These are phyloP conservation scores for Populus deltoides DNA, from an alignment of 345 rosid species.

Conservation along the genomic window DNA sequence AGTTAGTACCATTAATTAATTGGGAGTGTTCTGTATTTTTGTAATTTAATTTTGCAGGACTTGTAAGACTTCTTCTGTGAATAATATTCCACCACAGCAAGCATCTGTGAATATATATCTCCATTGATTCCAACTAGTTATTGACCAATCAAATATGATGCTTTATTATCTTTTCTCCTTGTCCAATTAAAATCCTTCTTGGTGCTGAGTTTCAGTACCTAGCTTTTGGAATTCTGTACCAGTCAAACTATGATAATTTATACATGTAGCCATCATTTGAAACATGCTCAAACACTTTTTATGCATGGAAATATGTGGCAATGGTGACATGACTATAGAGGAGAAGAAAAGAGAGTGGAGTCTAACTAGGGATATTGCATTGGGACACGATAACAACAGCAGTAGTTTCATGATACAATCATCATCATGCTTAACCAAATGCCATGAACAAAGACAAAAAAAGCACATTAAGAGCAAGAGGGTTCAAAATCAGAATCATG, in stretches of 20 bases:
- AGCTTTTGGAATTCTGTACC: too few relatives aligned
- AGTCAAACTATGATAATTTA: too few relatives aligned
- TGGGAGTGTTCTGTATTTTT: background rate
- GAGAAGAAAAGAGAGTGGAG: too few relatives aligned
- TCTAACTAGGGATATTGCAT: background rate
- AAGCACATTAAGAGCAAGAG: background rate
- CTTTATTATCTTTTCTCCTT: too few relatives aligned
- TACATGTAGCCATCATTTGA: background rate
- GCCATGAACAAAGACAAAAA: background rate
- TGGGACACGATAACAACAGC: background rate
- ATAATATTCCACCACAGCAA: too few relatives aligned
- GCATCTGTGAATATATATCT: too few relatives aligned
- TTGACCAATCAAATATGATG: too few relatives aligned
- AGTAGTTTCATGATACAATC: background rate
- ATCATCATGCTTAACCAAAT: too few relatives aligned
- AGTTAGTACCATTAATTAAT: background rate
- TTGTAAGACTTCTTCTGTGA: background rate
- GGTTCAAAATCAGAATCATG: background rate
- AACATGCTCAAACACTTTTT: background rate
- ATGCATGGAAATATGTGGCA: background rate
- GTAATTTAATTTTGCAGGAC: background rate
- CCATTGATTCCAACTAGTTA: too few relatives aligned
- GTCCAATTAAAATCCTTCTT: too few relatives aligned
- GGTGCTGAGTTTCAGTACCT: too few relatives aligned
- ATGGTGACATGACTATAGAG: background rate